Evolutionary conservation across 805 yeast species (phyloP).

Genomic region (Cyberlindnera misumaiensis): DNA sequence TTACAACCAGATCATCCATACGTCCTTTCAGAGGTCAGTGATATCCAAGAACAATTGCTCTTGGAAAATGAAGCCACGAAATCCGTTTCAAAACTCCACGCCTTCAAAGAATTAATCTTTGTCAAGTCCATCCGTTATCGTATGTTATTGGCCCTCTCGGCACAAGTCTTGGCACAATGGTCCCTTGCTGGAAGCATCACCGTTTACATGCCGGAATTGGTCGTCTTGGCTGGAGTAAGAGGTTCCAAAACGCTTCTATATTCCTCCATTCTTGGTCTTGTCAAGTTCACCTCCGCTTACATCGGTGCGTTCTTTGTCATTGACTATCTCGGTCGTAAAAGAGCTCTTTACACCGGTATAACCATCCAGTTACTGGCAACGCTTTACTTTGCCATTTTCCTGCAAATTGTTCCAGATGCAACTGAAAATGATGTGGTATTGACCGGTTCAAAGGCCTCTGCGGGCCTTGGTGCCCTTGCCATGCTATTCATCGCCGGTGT

Average conservation of each 20-base stretch:
- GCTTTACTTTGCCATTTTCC: constrained; percentile 41
- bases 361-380: constrained; percentile 35
- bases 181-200: constrained; percentile 53
- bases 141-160: constrained; percentile 33
- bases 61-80: constrained; percentile 28
- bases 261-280: constrained; percentile 48
- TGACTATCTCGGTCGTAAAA: constrained; percentile 47
- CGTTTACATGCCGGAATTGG: constrained; percentile 48
- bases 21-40: constrained; percentile 42
- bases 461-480: constrained; percentile 44
- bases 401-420: constrained; percentile 39
- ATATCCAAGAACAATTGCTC: constrained; percentile 41
- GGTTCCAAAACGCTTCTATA: constrained; percentile 36
- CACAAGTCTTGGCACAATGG: constrained; percentile 51
- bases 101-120: constrained; percentile 29
- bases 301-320: constrained; percentile 46
- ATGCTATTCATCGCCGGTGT: constrained; percentile 43
- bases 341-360: constrained; percentile 43
- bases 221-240: constrained; percentile 39
- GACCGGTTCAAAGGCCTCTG: constrained; percentile 28
- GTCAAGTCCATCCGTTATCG: constrained; percentile 39
- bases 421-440: constrained; percentile 26
- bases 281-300: constrained; percentile 43
- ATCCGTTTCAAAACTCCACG: constrained; percentile 19
- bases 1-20: constrained; percentile 42